These are phyloP conservation scores for Pleurotus cornucopiae DNA, from an alignment of 768 basidiomycete species.

Conservation along the genomic window DNA sequence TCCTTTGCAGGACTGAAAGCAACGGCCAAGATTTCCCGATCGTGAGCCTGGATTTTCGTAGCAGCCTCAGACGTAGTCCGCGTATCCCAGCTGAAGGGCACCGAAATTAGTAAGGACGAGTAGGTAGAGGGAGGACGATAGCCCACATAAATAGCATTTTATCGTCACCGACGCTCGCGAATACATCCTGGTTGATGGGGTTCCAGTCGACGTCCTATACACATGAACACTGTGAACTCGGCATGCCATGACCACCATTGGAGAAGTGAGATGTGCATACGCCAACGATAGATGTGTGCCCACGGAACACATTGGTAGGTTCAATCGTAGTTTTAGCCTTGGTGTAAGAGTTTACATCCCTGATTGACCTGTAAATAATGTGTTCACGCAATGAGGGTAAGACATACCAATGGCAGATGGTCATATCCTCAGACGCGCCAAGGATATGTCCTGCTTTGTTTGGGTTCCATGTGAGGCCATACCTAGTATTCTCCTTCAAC, in stretches of 20 bases:
- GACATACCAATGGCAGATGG: conserved; percentile 86
- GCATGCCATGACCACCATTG: not conserved
- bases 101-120: conserved; percentile 10
- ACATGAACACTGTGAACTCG: conserved; percentile 7
- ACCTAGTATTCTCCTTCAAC: conserved; percentile 41
- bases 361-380: conserved; percentile 25
- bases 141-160: conserved; percentile 89
- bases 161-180: conserved; percentile 96
- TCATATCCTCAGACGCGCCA: conserved; percentile 93
- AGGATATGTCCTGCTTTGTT: conserved; percentile 78
- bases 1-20: conserved; percentile 83
- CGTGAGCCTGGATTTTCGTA: conserved; percentile 78
- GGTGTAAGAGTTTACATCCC: conserved; percentile 90
- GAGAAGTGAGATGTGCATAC: conserved; percentile 40
- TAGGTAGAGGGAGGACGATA: not conserved
- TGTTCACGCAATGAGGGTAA: not conserved
- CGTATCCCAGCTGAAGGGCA: conserved; percentile 79
- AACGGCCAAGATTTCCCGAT: conserved; percentile 86
- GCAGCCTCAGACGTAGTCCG: conserved; percentile 67
- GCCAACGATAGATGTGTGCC: conserved; percentile 89
- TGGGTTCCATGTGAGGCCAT: conserved; percentile 92
- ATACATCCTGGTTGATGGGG: conserved; percentile 70
- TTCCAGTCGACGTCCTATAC: conserved; percentile 96
- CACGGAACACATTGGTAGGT: conserved; percentile 78
- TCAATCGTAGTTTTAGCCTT: conserved; percentile 79